Evolutionary conservation across 2,329 filamentous ascomycete species (phyloP).

Genomic region (Xylariales sp.): DNA sequence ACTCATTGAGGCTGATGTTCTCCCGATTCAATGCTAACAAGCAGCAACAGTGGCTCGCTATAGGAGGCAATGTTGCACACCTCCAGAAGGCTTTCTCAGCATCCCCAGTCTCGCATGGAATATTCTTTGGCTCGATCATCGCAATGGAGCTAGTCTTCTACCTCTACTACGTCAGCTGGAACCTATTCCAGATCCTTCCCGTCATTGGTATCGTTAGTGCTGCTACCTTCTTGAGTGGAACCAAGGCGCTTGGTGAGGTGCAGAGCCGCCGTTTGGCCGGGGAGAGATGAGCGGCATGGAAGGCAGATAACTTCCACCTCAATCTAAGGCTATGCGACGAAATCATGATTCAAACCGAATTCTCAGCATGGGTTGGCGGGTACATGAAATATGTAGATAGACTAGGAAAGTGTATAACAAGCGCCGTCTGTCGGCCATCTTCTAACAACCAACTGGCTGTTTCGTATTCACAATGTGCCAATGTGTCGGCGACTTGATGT

Average conservation of each 20-base stretch:
- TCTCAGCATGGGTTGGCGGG: not conserved
- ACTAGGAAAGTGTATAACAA: not conserved
- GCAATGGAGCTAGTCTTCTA: conserved; percentile 90
- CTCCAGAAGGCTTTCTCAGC: conserved; percentile 67
- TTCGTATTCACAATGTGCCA: too few species aligned
- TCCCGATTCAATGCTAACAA: too few species aligned
- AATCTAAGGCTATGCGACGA: not conserved
- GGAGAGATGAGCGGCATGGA: conserved; percentile 29
- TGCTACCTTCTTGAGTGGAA: conserved; percentile 80
- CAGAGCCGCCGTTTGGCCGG: conserved; percentile 81
- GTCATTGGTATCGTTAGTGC: conserved; percentile 62
- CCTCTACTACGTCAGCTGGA: conserved; percentile 90
- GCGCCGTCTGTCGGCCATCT: too few species aligned
- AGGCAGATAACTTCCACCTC: not conserved
- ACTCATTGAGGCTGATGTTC: too few species aligned
- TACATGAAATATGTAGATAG: conserved; percentile 1
- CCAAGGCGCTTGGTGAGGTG: conserved; percentile 86
- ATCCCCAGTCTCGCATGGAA: conserved; percentile 73
- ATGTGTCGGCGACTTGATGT: too few species aligned
- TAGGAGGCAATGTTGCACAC: conserved; percentile 82
- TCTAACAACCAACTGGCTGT: too few species aligned
- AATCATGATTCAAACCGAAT: too few species aligned
- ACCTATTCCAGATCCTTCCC: conserved; percentile 82
- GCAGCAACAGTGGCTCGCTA: conserved; percentile 61
- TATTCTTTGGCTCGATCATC: conserved; percentile 84